Percentiles rank a stretch among this genome's conserved stretches.
Conservation (phyloP, 169 alveolate species). For the Eimeria necatrix region DNA sequence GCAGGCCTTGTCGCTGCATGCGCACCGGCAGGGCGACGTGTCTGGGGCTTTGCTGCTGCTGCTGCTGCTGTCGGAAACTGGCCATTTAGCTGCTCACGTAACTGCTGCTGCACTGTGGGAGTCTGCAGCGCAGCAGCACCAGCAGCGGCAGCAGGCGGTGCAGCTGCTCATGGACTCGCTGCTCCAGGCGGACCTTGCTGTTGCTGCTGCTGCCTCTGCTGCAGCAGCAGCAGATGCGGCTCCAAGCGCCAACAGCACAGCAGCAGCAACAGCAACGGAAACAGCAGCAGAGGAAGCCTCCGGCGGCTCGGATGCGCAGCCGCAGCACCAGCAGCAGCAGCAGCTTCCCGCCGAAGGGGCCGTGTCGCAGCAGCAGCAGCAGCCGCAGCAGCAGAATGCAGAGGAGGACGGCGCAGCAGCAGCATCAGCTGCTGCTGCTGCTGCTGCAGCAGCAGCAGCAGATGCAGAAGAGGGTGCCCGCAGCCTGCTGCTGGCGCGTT, state of each 20-base stretch:
- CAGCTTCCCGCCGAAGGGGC: neutral
- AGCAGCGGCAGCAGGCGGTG: neutral
- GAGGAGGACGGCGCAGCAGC: neutral
- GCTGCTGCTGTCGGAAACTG: constrained; percentile 91
- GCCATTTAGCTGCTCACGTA: constrained; percentile 90
- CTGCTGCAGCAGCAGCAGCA: constrained; percentile 8
- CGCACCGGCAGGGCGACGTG: constrained; percentile 84
- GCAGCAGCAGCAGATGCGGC: constrained; percentile 18
- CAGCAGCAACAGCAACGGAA: neutral
- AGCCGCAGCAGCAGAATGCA: constrained; percentile 16
- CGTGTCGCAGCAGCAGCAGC: neutral
- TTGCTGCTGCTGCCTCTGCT: neutral
- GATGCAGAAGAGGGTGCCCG: neutral
- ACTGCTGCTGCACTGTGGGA: constrained; percentile 89
- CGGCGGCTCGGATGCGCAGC: neutral
- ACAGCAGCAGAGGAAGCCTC: neutral
- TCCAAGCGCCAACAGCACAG: neutral
- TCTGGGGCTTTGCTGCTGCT: constrained; percentile 88
- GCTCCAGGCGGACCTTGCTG: constrained; percentile 5
- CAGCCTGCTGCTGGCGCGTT: constrained; percentile 6
- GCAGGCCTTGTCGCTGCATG: constrained; percentile 44
- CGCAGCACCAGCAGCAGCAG: constrained; percentile 21
- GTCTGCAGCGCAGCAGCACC: constrained; percentile 7
- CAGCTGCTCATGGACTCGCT: neutral
- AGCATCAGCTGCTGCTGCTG: neutral